Conservation (phyloP, 2,329 filamentous ascomycete species). For the Penicillium sp. region DNA sequence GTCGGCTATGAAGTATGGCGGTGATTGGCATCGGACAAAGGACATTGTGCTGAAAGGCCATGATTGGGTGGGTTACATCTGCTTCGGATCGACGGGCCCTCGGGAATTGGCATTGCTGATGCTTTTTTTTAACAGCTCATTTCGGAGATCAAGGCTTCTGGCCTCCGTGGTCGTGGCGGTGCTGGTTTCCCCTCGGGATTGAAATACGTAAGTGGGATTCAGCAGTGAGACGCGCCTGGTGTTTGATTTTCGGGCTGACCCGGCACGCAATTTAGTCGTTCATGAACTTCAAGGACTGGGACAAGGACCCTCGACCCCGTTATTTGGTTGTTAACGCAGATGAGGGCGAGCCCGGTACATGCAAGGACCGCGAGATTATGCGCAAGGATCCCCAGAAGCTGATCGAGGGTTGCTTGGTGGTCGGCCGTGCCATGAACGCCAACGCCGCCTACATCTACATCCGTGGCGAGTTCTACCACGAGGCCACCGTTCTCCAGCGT, state of each 20-base stretch:
- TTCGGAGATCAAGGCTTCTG: constrained; percentile 93
- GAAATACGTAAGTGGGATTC: constrained; percentile 79
- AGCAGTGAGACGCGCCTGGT: constrained; percentile 1
- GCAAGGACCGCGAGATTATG: constrained; percentile 99
- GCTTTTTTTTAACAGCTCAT: constrained; percentile 66
- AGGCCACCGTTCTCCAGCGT: constrained; percentile 87
- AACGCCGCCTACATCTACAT: constrained; percentile 99
- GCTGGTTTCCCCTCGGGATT: constrained; percentile 96
- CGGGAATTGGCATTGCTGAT: constrained; percentile 24
- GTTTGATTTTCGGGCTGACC: constrained; percentile 11
- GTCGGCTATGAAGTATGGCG: constrained; percentile 94
- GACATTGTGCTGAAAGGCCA: constrained; percentile 96
- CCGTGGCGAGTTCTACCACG: constrained; percentile 95
- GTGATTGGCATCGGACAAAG: constrained; percentile 99
- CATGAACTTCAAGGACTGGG: constrained; percentile 99
- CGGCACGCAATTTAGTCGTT: constrained; percentile 66
- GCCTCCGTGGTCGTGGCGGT: constrained; percentile 90
- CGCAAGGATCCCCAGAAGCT: constrained; percentile 99
- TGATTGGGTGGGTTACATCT: constrained; percentile 66
- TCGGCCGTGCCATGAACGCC: constrained; percentile 97
- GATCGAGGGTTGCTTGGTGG: constrained; percentile 92
- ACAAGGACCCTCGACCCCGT: constrained; percentile 92
- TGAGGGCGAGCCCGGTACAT: constrained; percentile 97
- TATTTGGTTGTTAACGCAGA: constrained; percentile 98
- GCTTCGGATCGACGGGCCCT: constrained; percentile 1